These are phyloP conservation scores for Flaveria linearis DNA, from an alignment of 129 eudicot genomes.

Conservation along the genomic window DNA sequence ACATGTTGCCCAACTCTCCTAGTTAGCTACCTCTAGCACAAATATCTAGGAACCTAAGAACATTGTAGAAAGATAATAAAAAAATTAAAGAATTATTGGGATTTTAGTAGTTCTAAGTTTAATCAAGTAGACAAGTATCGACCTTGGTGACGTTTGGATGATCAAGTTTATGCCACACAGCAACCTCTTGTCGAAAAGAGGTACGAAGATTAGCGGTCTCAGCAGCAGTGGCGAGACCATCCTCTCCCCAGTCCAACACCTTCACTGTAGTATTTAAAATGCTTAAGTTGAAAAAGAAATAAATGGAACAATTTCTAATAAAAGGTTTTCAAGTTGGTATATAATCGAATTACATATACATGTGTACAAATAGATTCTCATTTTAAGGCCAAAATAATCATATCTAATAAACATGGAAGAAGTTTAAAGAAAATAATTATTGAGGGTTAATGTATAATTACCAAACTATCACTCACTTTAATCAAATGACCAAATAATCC, in stretches of 20 bases:
- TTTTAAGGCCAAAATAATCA: background rate
- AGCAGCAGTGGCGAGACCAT: constrained; percentile 52
- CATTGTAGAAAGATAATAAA: background rate
- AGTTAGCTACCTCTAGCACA: too few species aligned
- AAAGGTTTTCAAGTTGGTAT: background rate
- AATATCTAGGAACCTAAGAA: background rate
- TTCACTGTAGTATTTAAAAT: constrained; percentile 43
- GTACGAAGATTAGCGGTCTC: constrained; percentile 58
- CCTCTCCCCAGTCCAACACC: constrained; percentile 84
- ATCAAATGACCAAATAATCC: background rate
- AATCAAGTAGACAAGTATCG: background rate
- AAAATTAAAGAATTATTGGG: background rate
- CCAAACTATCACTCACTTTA: background rate
- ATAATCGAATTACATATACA: background rate
- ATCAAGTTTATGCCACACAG: constrained; percentile 80
- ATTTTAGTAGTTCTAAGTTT: background rate
- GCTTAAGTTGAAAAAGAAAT: background rate
- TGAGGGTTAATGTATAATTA: background rate
- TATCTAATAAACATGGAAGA: background rate
- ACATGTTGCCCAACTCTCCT: too few species aligned
- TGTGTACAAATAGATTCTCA: background rate
- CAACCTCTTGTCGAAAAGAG: constrained; percentile 63
- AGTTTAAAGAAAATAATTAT: background rate
- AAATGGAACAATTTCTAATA: background rate
- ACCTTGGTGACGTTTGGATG: constrained; percentile 91